Conservation (phyloP, 2,329 filamentous ascomycete genomes). For the Tolypocladium inflatum region DNA sequence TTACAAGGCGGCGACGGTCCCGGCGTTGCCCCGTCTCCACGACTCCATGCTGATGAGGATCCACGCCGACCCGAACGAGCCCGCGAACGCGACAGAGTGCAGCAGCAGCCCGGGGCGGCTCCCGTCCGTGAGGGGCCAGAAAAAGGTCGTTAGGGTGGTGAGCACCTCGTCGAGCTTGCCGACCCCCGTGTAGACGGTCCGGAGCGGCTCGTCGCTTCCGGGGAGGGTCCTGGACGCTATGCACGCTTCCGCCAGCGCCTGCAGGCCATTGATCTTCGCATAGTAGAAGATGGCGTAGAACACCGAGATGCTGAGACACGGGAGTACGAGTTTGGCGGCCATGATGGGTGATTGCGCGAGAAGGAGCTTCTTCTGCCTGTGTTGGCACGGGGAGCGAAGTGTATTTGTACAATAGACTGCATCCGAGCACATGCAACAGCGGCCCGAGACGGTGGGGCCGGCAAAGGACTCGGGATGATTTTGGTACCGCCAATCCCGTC, state of each 20-base stretch:
- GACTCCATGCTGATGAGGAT: slow-evolving; percentile 9
- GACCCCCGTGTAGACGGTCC: slow-evolving; percentile 7
- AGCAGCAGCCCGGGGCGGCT: slow-evolving; percentile 7
- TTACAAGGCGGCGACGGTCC: slow-evolving; percentile 8
- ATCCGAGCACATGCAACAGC: neutral
- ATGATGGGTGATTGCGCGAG: slow-evolving; percentile 1
- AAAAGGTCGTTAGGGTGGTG: slow-evolving; percentile 8
- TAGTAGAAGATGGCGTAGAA: slow-evolving; percentile 11
- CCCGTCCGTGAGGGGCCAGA: slow-evolving; percentile 8
- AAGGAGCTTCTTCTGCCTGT: neutral
- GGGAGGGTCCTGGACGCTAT: slow-evolving; percentile 3
- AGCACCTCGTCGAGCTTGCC: slow-evolving; percentile 5
- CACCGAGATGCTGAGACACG: slow-evolving; percentile 6
- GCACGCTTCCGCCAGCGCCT: slow-evolving; percentile 1
- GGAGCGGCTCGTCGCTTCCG: slow-evolving; percentile 7
- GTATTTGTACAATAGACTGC: neutral
- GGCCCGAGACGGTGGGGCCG: neutral
- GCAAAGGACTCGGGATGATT: neutral
- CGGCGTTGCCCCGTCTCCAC: slow-evolving; percentile 8
- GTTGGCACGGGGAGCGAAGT: neutral
- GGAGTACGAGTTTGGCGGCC: slow-evolving; percentile 6
- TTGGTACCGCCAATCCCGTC: neutral
- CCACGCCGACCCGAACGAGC: slow-evolving; percentile 9
- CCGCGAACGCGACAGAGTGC: slow-evolving; percentile 10
- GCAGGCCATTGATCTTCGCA: slow-evolving; percentile 6